phyloP scores from a whole-genome alignment of 2,329 filamentous ascomycete genomes.

The Epichloe bromicola region DNA sequence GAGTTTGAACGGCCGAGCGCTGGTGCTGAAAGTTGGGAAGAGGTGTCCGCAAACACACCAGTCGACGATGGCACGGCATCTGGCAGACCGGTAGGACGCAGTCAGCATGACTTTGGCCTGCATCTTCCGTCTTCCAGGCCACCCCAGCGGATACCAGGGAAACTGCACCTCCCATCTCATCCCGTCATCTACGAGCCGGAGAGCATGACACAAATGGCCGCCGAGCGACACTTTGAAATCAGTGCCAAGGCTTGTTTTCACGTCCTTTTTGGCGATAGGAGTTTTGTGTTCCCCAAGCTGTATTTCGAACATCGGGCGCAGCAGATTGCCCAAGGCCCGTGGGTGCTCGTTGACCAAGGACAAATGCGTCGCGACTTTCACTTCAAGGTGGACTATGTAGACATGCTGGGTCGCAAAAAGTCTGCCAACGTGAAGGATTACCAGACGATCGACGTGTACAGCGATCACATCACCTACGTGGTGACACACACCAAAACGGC shows the following conservation, averaged over 20 bases:
- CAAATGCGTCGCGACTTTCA: constrained; percentile 66
- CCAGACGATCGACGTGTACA: constrained; percentile 74
- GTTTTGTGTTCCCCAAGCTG: constrained; percentile 81
- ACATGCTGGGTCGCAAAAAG: constrained; percentile 50
- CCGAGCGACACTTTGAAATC: constrained; percentile 76
- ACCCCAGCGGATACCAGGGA: constrained; percentile 36
- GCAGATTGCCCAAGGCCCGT: constrained; percentile 75
- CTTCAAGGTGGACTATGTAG: constrained; percentile 59
- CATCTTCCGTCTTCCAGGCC: constrained; percentile 22
- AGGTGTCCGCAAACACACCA: constrained; percentile 49
- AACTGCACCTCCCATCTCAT: constrained; percentile 70
- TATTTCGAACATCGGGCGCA: constrained; percentile 72
- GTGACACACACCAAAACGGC: constrained; percentile 49
- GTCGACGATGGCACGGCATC: constrained; percentile 40
- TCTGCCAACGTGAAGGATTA: constrained; percentile 59
- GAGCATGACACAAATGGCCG: constrained; percentile 61
- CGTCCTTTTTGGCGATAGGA: constrained; percentile 92
- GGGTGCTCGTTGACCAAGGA: constrained; percentile 57
- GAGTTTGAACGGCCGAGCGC: constrained; percentile 47
- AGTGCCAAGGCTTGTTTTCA: constrained; percentile 93
- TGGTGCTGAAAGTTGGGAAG: constrained; percentile 84
- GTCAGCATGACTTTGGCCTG: constrained; percentile 21
- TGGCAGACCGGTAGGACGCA: constrained; percentile 23
- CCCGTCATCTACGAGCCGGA: constrained; percentile 75
- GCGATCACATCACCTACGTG: constrained; percentile 59